A percentile compares a stretch with the other conserved stretches of the same genome.
Conservation (phyloP, 768 basidiomycete genomes). For the Suillus variegatus region DNA sequence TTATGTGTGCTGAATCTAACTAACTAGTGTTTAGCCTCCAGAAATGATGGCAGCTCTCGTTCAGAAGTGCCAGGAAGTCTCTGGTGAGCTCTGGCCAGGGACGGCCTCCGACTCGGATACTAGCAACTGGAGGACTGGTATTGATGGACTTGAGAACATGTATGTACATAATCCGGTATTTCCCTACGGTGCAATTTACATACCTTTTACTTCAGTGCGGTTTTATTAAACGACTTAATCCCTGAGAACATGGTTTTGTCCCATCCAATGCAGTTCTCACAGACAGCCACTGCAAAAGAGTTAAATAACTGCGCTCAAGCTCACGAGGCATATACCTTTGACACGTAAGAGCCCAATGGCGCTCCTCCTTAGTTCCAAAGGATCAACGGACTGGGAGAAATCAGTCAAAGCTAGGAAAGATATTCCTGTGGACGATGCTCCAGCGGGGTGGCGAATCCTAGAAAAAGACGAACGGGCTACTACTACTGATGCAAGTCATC, state of each 20-base stretch:
- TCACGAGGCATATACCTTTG: slow-evolving; percentile 60
- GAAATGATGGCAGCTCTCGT: slow-evolving; percentile 63
- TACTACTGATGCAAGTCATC: slow-evolving; percentile 44
- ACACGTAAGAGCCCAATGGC: slow-evolving; percentile 66
- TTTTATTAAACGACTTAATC: slow-evolving; percentile 43
- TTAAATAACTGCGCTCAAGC: slow-evolving; percentile 60
- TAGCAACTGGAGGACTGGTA: slow-evolving; percentile 39
- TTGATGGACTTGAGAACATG: slow-evolving; percentile 59
- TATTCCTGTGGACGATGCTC: slow-evolving; percentile 49
- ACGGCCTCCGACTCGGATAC: slow-evolving; percentile 16
- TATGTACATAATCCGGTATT: slow-evolving; percentile 40
- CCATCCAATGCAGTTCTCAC: slow-evolving; percentile 48
- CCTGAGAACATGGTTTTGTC: slow-evolving; percentile 55
- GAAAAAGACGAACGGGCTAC: slow-evolving; percentile 47
- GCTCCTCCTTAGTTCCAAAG: slow-evolving; percentile 68
- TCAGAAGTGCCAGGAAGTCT: slow-evolving; percentile 51
- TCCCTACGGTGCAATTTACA: slow-evolving; percentile 8
- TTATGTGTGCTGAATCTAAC: neutral
- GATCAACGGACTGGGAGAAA: slow-evolving; percentile 75
- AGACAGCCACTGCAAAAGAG: slow-evolving; percentile 58
- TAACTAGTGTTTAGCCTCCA: slow-evolving; percentile 52
- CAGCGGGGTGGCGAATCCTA: slow-evolving; percentile 73
- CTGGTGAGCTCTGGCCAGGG: slow-evolving; percentile 54
- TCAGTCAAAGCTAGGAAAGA: slow-evolving; percentile 59
- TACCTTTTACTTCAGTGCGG: slow-evolving; percentile 34